Base-by-base conservation (phyloP, 331 rosid genomes). In the Dryas integrifolia region DNA sequence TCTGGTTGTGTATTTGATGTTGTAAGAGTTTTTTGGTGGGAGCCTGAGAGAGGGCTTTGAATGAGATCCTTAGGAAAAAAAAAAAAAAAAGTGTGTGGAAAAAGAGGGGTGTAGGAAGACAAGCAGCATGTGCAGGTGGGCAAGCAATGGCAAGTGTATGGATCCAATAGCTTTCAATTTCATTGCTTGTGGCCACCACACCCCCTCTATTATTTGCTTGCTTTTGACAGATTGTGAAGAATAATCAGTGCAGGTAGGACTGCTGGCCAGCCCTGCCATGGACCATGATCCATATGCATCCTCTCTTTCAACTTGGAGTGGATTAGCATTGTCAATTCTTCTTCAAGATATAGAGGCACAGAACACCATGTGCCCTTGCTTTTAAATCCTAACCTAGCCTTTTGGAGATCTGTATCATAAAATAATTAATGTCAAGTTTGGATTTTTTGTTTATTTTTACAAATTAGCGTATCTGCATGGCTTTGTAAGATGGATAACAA, bases 201-300 rank as follows among this genome's bases (percentile, higher is more conserved):
- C 48, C 71, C 74, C 71, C 72, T 50, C 65, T 38, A 70, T 75
- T 75, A 75, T 80, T 70, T 70, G 60, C 60, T 62, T 61, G 59
- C 79, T 69, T 80, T 64, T 64, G 35, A 16, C 39, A 12, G 67
- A 73, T 45, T 73, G 71, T 58, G 65, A 65, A 40, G 83, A 69
- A 74, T 60, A 74, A 69, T 69, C 72, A 46, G 72, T 21, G 46
- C 67, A 55, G 45, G 65, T 16, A 21, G 72, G 66, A 53, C 47
- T 62, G 72, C 62, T 26, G 38, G 53, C 55, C 51, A 39, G 21
- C 21, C 24, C 55, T 14, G 7, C 52, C 26, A 18, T 15, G 76
- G 76, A 72, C 67, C 76, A 45, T 30, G 48, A 46, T 30, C 11
- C 49, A 15, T 72, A 18, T 57, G 9, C 9, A n/a, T 44, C 70